Evolutionary conservation across 2,329 filamentous ascomycete species (phyloP).

Genomic region (Verticillium longisporum): DNA sequence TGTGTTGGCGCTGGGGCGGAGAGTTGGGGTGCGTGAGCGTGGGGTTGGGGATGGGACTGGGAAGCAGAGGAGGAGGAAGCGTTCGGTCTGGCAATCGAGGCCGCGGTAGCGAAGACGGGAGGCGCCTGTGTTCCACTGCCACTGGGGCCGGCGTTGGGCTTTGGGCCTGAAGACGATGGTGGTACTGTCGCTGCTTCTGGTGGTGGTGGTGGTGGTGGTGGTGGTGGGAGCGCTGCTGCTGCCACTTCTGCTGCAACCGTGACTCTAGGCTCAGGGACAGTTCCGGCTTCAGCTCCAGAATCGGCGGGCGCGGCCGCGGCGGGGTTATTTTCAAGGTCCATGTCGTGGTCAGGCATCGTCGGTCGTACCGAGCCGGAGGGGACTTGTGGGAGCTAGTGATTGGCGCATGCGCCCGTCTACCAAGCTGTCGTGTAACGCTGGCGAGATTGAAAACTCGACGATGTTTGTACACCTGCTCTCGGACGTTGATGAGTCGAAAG

Average conservation of each 20-base stretch:
- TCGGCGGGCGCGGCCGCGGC: background rate
- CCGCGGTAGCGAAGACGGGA: constrained; percentile 13
- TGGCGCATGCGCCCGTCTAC: constrained; percentile 1
- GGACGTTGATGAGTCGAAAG: background rate
- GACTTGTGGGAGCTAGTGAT: constrained; percentile 2
- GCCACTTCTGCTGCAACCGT: background rate
- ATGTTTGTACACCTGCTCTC: background rate
- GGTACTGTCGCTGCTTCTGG: constrained; percentile 2
- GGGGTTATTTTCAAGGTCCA: constrained; percentile 1
- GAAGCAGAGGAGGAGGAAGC: background rate
- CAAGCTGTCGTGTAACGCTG: background rate
- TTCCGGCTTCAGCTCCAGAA: background rate
- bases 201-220: background rate
- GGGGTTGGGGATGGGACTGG: background rate
- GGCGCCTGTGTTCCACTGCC: constrained; percentile 6
- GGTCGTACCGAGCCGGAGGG: constrained; percentile 2
- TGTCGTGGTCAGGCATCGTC: constrained; percentile 1
- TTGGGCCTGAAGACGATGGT: constrained; percentile 2
- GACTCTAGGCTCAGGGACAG: background rate
- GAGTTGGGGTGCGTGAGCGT: background rate
- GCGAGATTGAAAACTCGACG: background rate
- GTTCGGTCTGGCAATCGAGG: constrained; percentile 13
- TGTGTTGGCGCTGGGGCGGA: constrained; percentile 13
- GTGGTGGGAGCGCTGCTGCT: background rate
- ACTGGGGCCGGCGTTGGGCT: constrained; percentile 3